Evolutionary conservation across 176 grass and related monocot species (phyloP), one percentile per base, ranked within the genome.

Genomic region (Phyllostachys edulis): DNA sequence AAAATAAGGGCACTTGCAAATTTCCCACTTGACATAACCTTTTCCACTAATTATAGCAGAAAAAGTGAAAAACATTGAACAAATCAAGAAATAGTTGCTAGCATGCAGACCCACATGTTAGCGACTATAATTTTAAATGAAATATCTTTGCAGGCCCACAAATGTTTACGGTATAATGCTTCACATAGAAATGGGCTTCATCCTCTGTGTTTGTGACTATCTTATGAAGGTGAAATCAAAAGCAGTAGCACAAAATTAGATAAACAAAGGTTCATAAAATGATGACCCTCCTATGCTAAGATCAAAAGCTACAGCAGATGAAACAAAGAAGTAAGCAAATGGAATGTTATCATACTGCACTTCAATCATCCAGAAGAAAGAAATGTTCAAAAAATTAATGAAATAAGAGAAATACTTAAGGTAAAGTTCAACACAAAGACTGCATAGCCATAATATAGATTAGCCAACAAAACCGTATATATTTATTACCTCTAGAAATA

Each of bases 401-500:
- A 5, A 77, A 32, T 50, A 61, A 18, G 11, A 41, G 29, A 86
- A 79, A 32, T 78, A 40, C 16, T 65, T 14, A 87, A 45, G 16
- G 73, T 54, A n/a, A 63, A 52, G 54, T 60, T 50, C n/a, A 85
- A 74, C 24, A 44, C 29, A n/a, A n/a, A n/a, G n/a, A n/a, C n/a
- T n/a, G n/a, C n/a, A n/a, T n/a, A 57, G 17, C 5, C 47, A 69
- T 68, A 41, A n/a, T 54, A 66, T 40, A 78, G 7, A 42, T 46
- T 71, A 70, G 5, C 17, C 56, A 82, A 57, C 13, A 73, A 38
- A 79, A 73, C 21, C 9, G 12, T 45, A 37, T 67, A 62, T 70
- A 84, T 42, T 73, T 13, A 20, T 73, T 90, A 98, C 96, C 96
- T 98, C 79, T 85, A 90, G 29, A 90, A 92, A 98, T 88, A 98